phyloP scores from a whole-genome alignment of 2,329 filamentous ascomycete species.

The Colletotrichum salicis region DNA sequence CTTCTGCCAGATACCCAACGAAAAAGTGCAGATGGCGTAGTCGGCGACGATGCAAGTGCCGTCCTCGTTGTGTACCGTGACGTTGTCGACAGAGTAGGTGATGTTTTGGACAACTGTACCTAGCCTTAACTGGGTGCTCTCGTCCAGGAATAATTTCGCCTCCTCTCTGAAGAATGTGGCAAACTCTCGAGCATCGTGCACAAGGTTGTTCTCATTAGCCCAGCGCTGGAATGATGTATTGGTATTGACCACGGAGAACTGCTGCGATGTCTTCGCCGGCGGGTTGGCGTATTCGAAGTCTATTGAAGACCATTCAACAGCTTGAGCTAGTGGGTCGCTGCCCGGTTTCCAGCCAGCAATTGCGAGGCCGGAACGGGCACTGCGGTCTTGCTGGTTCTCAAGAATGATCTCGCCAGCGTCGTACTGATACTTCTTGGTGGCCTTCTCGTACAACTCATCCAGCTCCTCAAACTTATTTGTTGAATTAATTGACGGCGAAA shows the following conservation, averaged over 20 bases:
- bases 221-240: conserved; percentile 73
- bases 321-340: conserved; percentile 64
- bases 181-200: conserved; percentile 70
- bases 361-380: conserved; percentile 66
- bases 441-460: conserved; percentile 20
- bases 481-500: conserved; percentile 43
- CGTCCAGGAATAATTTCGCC: conserved; percentile 65
- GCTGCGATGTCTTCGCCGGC: conserved; percentile 65
- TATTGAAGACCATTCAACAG: conserved; percentile 68
- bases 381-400: conserved; percentile 71
- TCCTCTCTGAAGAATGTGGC: conserved; percentile 66
- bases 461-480: conserved; percentile 59
- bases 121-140: conserved; percentile 68
- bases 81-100: conserved; percentile 60
- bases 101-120: conserved; percentile 68
- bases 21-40: conserved; percentile 75
- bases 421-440: conserved; percentile 56
- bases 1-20: conserved; percentile 74
- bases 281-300: conserved; percentile 70
- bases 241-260: conserved; percentile 65
- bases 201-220: conserved; percentile 70
- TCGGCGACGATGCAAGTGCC: conserved; percentile 68
- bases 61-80: conserved; percentile 63
- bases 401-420: conserved; percentile 67
- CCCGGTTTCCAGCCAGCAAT: conserved; percentile 72